Evolutionary conservation across 192 early-diverging fungal genomes (phyloP).

Genomic region (Coemansia brasiliensis): DNA sequence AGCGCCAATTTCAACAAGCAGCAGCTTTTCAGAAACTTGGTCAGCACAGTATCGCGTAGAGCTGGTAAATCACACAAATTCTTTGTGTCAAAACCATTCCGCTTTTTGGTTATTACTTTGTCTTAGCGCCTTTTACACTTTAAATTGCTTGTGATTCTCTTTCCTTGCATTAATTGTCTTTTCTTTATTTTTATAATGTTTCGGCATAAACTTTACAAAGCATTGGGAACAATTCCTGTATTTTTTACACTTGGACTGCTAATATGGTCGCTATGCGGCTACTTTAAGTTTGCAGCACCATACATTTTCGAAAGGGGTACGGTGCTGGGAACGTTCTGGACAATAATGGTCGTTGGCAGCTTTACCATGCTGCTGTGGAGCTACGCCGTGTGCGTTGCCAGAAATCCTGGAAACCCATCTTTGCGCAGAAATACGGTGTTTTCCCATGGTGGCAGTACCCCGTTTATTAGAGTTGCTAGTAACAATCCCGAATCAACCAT

Average conservation of each 20-base stretch:
- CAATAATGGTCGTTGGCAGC: background rate
- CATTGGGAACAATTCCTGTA: conserved; percentile 45
- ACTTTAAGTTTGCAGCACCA: conserved; percentile 21
- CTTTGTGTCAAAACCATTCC: background rate
- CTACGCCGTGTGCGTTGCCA: conserved; percentile 35
- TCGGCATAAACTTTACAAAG: conserved; percentile 34
- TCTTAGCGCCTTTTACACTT: background rate
- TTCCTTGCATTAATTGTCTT: background rate
- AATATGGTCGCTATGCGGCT: conserved; percentile 34
- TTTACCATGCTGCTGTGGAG: conserved; percentile 29
- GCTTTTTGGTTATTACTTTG: conserved; percentile 4
- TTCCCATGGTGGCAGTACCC: conserved; percentile 13
- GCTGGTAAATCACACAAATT: conserved; percentile 19
- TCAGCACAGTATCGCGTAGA: conserved; percentile 24
- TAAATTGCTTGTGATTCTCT: background rate
- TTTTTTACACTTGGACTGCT: conserved; percentile 39
- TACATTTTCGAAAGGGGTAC: conserved; percentile 13
- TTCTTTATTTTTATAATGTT: conserved; percentile 20
- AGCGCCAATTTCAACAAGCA: background rate
- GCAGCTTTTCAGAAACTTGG: conserved; percentile 2
- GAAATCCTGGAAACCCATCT: conserved; percentile 26
- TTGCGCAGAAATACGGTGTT: background rate
- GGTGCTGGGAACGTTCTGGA: conserved; percentile 1
- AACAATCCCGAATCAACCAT: background rate
- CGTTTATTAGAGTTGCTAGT: conserved; percentile 7